Conservation (phyloP, 129 eudicot genomes). For the Solidago caesia region DNA sequence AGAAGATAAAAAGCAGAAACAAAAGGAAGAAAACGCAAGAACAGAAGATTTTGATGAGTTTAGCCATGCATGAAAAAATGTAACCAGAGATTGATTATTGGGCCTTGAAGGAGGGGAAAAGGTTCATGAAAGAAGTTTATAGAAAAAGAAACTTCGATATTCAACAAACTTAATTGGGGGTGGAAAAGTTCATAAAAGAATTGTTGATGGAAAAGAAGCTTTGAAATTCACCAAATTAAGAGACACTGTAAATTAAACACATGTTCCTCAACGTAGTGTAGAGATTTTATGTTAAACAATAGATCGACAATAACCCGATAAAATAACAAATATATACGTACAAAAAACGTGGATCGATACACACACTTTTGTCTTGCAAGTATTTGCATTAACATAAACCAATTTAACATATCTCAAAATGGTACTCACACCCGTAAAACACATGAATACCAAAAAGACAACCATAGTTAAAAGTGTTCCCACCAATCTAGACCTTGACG, state of each 20-base stretch:
- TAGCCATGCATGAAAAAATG: conserved; percentile 5
- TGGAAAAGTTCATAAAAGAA: not conserved
- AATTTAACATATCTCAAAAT: too few species aligned
- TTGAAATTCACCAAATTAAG: not conserved
- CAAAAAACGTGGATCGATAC: not conserved
- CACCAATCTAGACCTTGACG: too few species aligned
- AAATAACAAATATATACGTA: not conserved
- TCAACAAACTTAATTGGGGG: too few species aligned
- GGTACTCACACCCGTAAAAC: too few species aligned
- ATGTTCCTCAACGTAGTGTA: not conserved
- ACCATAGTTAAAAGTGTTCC: too few species aligned
- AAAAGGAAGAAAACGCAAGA: not conserved
- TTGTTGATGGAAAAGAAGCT: not conserved
- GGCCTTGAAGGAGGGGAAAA: not conserved
- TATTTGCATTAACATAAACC: not conserved
- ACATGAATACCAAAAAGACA: too few species aligned
- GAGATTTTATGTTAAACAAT: not conserved
- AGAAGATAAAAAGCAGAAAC: not conserved
- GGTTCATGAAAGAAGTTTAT: not conserved
- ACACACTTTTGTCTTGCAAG: not conserved
- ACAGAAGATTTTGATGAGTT: not conserved
- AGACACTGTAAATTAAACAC: not conserved
- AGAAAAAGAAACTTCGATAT: too few species aligned
- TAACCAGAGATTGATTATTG: not conserved
- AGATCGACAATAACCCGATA: not conserved